phyloP scores from a whole-genome alignment of 768 basidiomycete genomes.

The Collybia mongolica region DNA sequence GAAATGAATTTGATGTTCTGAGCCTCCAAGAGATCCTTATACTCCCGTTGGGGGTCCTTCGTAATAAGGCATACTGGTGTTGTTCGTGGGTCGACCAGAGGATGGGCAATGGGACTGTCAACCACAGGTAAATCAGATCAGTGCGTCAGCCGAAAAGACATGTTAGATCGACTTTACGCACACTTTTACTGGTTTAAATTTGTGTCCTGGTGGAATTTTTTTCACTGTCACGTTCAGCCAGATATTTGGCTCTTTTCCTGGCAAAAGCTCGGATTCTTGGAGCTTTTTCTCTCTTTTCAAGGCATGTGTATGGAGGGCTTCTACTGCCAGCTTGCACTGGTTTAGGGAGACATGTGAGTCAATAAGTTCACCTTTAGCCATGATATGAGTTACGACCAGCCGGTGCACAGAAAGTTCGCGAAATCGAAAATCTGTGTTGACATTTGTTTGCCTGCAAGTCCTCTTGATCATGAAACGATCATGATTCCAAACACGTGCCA shows the following conservation, averaged over 20 bases:
- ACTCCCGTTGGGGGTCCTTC: constrained; percentile 94
- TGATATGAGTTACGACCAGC: constrained; percentile 15
- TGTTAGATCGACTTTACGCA: constrained; percentile 36
- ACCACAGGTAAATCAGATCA: constrained; percentile 20
- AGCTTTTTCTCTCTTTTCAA: constrained; percentile 59
- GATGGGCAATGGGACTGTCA: constrained; percentile 68
- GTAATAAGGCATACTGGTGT: constrained; percentile 86
- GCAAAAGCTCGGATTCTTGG: constrained; percentile 73
- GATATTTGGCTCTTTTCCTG: constrained; percentile 78
- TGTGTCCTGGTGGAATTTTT: constrained; percentile 70
- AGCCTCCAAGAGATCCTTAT: constrained; percentile 86
- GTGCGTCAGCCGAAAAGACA: constrained; percentile 2
- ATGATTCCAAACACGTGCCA: background rate
- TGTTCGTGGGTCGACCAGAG: constrained; percentile 79
- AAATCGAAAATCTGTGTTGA: constrained; percentile 15
- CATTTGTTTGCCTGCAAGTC: constrained; percentile 13
- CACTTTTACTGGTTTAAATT: constrained; percentile 84
- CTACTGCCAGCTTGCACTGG: constrained; percentile 79
- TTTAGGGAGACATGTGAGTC: constrained; percentile 65
- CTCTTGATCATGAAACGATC: background rate
- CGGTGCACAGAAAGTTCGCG: background rate
- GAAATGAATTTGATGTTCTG: constrained; percentile 87
- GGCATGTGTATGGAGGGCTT: constrained; percentile 75
- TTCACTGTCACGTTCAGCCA: constrained; percentile 92
- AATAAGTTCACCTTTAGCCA: constrained; percentile 56